Evolutionary conservation across 257 asterid genomes (phyloP).

Genomic region (Nemophila menziesii): DNA sequence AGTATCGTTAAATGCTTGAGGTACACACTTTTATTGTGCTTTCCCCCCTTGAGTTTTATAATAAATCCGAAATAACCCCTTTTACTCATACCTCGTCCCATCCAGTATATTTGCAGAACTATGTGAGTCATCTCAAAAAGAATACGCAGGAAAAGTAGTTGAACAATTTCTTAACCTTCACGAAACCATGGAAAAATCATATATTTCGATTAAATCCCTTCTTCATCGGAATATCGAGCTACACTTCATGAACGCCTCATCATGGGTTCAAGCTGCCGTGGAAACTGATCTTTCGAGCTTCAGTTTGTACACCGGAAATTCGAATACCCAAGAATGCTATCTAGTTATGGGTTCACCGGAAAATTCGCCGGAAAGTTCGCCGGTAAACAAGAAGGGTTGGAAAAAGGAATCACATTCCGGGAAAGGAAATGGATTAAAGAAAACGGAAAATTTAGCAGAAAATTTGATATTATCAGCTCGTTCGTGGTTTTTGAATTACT

Average conservation of each 20-base stretch:
- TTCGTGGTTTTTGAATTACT: constrained; percentile 60
- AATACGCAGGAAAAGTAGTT: constrained; percentile 39
- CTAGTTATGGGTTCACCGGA: constrained; percentile 32
- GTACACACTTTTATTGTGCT: constrained; percentile 14
- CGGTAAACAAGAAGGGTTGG: constrained; percentile 23
- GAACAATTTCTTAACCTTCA: constrained; percentile 56
- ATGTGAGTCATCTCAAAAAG: constrained; percentile 39
- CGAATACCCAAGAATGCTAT: constrained; percentile 29
- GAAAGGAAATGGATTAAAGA: constrained; percentile 37
- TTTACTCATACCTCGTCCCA: constrained; percentile 1
- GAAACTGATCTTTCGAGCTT: constrained; percentile 58
- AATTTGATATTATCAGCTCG: constrained; percentile 43
- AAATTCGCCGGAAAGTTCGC: constrained; percentile 18
- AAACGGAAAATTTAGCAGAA: constrained; percentile 43
- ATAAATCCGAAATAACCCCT: too few relatives aligned
- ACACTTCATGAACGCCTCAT: constrained; percentile 34
- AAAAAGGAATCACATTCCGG: constrained; percentile 20
- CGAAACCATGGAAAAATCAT: constrained; percentile 36
- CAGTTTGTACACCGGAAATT: constrained; percentile 29
- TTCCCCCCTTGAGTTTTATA: not conserved
- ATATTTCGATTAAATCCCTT: constrained; percentile 20
- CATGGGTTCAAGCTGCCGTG: constrained; percentile 87
- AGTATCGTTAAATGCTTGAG: constrained; percentile 62
- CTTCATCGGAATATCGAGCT: constrained; percentile 14
- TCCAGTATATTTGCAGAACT: constrained; percentile 64